A percentile compares a stretch with the other conserved stretches of the same genome.
Evolutionary conservation across 2,329 filamentous ascomycete species (phyloP).

Genomic region (Triangularia verruculosa): DNA sequence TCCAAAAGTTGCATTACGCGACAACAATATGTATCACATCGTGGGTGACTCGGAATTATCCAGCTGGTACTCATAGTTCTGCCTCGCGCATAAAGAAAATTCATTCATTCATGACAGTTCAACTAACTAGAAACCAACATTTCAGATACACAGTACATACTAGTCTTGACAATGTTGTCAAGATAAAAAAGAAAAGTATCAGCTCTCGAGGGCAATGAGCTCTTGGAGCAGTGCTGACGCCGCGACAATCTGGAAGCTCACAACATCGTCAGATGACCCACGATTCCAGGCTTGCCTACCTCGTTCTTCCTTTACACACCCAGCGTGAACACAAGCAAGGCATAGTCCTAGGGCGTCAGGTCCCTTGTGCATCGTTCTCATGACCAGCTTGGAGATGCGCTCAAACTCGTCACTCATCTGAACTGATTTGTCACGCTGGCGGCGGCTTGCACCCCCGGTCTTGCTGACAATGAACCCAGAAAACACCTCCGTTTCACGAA

Average conservation of each 20-base stretch:
- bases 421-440: conserved; percentile 50
- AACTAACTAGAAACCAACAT: too few relatives aligned
- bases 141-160: too few relatives aligned
- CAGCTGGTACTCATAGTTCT: too few relatives aligned
- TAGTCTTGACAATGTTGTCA: not conserved
- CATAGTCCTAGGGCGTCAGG: conserved; percentile 31
- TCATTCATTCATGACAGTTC: too few relatives aligned
- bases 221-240: conserved; percentile 32
- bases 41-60: too few relatives aligned
- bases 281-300: not conserved
- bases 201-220: conserved; percentile 16
- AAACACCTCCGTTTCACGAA: conserved; percentile 54
- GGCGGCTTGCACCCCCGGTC: conserved; percentile 45
- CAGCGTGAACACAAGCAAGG: conserved; percentile 31
- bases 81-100: too few relatives aligned
- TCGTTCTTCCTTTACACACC: conserved; percentile 8
- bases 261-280: conserved; percentile 17
- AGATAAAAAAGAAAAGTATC: not conserved
- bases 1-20: too few relatives aligned
- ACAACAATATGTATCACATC: too few relatives aligned
- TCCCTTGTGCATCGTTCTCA: conserved; percentile 25
- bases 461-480: conserved; percentile 55
- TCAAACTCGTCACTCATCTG: conserved; percentile 53
- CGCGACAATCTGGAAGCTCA: conserved; percentile 35
- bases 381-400: conserved; percentile 41